Evolutionary conservation across 2,329 filamentous ascomycete species (phyloP).

Genomic region (Furcasterigmium sp.): DNA sequence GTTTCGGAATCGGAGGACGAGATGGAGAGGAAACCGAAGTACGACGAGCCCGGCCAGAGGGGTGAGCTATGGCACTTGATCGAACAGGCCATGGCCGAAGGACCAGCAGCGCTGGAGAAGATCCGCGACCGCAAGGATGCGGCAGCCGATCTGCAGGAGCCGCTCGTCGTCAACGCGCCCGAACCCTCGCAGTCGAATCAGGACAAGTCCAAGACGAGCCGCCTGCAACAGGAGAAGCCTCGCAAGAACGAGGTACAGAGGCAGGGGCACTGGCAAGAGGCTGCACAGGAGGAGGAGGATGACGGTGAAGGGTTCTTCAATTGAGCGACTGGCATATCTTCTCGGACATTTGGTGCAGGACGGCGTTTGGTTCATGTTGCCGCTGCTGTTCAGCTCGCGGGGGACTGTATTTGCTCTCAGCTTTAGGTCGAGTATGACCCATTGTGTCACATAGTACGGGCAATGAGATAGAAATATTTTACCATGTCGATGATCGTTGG

Average conservation of each 20-base stretch:
- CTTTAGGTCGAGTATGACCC: no score
- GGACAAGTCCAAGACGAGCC: slow-evolving; percentile 10
- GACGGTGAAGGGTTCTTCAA: slow-evolving; percentile 56
- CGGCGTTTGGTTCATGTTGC: no score
- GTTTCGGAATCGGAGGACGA: slow-evolving; percentile 29
- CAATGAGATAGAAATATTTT: no score
- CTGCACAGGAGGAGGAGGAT: slow-evolving; percentile 38
- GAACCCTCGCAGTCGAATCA: no score
- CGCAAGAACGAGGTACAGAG: slow-evolving; percentile 22
- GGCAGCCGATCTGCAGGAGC: slow-evolving; percentile 13
- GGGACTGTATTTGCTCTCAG: background rate
- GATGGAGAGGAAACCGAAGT: slow-evolving; percentile 25
- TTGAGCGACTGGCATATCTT: no score
- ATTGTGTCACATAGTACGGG: no score
- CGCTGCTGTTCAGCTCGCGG: background rate
- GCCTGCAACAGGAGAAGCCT: slow-evolving; percentile 9
- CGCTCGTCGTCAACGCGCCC: slow-evolving; percentile 3
- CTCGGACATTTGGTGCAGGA: slow-evolving; percentile 27
- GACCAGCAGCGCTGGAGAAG: slow-evolving; percentile 42
- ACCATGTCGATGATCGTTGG: no score
- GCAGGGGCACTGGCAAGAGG: slow-evolving; percentile 24
- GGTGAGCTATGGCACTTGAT: slow-evolving; percentile 60
- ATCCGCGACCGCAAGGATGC: slow-evolving; percentile 47
- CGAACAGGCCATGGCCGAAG: slow-evolving; percentile 58
- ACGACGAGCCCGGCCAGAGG: slow-evolving; percentile 37